These are phyloP conservation scores for Xylariaceae sp. DNA, from an alignment of 2,329 filamentous ascomycete species.

Conservation along the genomic window DNA sequence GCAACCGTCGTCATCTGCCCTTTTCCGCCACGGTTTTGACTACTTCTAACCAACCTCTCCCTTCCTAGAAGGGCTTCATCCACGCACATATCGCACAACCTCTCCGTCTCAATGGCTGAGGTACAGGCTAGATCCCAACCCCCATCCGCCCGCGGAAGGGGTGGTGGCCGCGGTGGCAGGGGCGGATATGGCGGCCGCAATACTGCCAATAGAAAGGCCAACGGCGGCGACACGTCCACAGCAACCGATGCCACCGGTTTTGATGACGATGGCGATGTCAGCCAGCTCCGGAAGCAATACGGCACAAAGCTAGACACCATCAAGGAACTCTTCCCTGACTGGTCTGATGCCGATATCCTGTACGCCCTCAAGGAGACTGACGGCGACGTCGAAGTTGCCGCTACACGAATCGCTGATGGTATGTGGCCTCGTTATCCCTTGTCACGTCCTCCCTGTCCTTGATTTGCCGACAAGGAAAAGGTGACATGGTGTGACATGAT, in stretches of 20 bases:
- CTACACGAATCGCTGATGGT: conserved; percentile 77
- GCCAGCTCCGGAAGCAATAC: conserved; percentile 86
- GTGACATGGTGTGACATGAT: no score
- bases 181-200: conserved; percentile 64
- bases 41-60: conserved; percentile 12
- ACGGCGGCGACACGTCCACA: conserved; percentile 63
- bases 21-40: conserved; percentile 21
- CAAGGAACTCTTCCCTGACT: conserved; percentile 89
- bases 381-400: conserved; percentile 67
- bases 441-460: conserved; percentile 2
- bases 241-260: conserved; percentile 52
- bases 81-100: conserved; percentile 23
- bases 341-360: conserved; percentile 91
- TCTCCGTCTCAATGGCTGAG: conserved; percentile 75
- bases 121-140: conserved; percentile 65
- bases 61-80: conserved; percentile 23
- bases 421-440: conserved; percentile 20
- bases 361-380: conserved; percentile 86
- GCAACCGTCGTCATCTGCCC: no score
- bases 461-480: background rate
- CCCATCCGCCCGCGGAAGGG: conserved; percentile 79
- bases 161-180: conserved; percentile 78
- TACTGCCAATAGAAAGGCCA: conserved; percentile 46
- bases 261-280: conserved; percentile 82
- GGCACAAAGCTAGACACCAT: conserved; percentile 70